phyloP scores from a whole-genome alignment of 306 rosid species.

The Fagus crenata region DNA sequence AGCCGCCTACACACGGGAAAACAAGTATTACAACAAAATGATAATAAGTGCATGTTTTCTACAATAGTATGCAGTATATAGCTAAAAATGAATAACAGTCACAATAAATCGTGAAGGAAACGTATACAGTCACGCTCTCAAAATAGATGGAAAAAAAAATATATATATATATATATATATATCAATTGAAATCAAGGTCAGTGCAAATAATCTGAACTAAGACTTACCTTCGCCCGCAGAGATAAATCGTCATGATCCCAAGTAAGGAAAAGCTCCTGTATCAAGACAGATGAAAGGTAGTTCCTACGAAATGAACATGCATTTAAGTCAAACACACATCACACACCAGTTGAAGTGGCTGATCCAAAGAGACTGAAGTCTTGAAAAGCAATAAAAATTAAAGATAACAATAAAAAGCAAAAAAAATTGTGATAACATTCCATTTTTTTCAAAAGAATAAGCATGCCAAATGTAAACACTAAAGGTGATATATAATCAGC shows the following conservation, averaged over 20 bases:
- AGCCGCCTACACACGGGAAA: conserved; percentile 67
- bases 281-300: conserved; percentile 91
- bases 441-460: not conserved
- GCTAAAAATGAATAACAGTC: not conserved
- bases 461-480: not conserved
- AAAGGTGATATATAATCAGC: not conserved
- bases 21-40: conserved; percentile 12
- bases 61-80: not conserved
- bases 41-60: conserved; percentile 2
- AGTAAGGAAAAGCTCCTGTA: conserved; percentile 93
- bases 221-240: conserved; percentile 76
- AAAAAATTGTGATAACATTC: not conserved
- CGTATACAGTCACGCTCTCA: not conserved
- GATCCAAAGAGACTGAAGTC: not conserved
- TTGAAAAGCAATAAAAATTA: not conserved
- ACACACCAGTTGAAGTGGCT: not conserved
- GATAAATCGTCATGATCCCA: conserved; percentile 99
- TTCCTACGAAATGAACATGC: conserved; percentile 57
- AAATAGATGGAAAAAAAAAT: conserved; percentile 19
- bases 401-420: not conserved
- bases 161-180: not conserved
- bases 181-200: conserved; percentile 14
- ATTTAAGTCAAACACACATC: conserved; percentile 6
- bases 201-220: conserved; percentile 8
- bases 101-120: not conserved